Evolutionary conservation across 1,284 basidiomycete genomes (phyloP).

Genomic region (Tylopilus orsonianus): DNA sequence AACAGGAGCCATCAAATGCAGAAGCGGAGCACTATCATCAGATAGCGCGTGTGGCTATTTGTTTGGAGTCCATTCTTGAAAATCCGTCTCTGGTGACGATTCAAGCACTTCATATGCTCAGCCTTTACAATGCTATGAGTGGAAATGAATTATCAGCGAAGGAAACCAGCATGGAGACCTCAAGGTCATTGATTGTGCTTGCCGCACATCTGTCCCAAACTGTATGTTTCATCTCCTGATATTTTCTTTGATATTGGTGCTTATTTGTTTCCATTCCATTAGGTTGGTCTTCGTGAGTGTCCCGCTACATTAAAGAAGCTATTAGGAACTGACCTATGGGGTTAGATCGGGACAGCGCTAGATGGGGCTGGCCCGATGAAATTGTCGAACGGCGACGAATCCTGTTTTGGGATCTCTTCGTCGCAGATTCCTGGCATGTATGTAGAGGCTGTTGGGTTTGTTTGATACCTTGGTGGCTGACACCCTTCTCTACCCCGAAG

Average conservation of each 20-base stretch:
- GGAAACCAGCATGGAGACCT: constrained; percentile 57
- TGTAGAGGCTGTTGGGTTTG: constrained; percentile 12
- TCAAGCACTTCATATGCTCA: constrained; percentile 59
- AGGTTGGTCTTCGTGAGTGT: constrained; percentile 60
- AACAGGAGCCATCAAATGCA: constrained; percentile 35
- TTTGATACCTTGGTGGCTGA: constrained; percentile 11
- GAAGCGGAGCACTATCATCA: constrained; percentile 64
- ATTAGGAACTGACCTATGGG: constrained; percentile 17
- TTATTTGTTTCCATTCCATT: constrained; percentile 18
- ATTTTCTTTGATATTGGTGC: constrained; percentile 7
- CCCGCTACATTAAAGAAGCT: constrained; percentile 10
- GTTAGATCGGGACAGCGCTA: constrained; percentile 55
- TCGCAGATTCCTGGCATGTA: constrained; percentile 53
- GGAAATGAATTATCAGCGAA: constrained; percentile 36
- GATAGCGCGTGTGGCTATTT: constrained; percentile 57
- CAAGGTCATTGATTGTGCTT: constrained; percentile 58
- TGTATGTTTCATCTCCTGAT: constrained; percentile 39
- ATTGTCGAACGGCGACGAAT: constrained; percentile 53
- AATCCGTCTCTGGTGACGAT: constrained; percentile 66
- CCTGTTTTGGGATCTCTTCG: constrained; percentile 59
- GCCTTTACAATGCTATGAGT: constrained; percentile 53
- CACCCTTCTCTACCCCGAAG: constrained; percentile 30
- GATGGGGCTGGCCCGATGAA: constrained; percentile 54
- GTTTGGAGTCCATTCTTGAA: constrained; percentile 61
- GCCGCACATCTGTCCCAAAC: constrained; percentile 59